Base-by-base conservation (phyloP, 2,329 filamentous ascomycete species). In the Trichoderma afroharzianum region DNA sequence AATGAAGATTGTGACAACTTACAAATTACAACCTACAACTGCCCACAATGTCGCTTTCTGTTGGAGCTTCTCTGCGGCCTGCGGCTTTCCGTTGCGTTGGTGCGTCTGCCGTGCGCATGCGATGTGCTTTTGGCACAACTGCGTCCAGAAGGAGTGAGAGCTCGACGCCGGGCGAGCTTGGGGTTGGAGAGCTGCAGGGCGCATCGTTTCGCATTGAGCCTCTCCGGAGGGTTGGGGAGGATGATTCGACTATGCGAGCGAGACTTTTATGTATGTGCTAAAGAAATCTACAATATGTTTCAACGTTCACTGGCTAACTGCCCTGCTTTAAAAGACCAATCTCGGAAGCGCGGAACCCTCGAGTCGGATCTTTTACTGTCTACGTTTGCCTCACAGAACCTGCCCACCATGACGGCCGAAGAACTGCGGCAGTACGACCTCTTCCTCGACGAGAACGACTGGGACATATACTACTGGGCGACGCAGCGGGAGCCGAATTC, bases 401-500 rank as follows among this genome's bases (percentile, higher is more conserved):
- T 99, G 26, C 85, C 86, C 57, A 84, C 84, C 73, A 97, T 99
- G 93, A 88, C 88, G 1, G 81, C 85, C 6, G 82, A 86, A 64
- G 92, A 97, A 79, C 90, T 98, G 76, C 83, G 88, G 76, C 89
- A 97, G 82, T 98, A 96, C 85, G 95, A 98, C 81, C 85, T 88
- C 32, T 97, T 99, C 85, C 90, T 99, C 71, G 96, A 99, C 82
- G 96, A 99, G 84, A 99, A 99, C 82, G 96, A 99, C 85, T 99
- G 96, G 96, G 96, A 99, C 81, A 98, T 99, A 73, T 99, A 99
- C 87, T 99, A 99, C 87, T 99, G 96, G 96, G 94, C 93, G 4
- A 99, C 96, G 18, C 96, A 99, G 82, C 90, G 94, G 76, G 81
- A 82, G 74, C 76, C 89, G 39, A 81, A 85, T 68, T 85, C 88